phyloP scores from a whole-genome alignment of 2,329 filamentous ascomycete species.

The Zelopaecilomyces penicillatus region DNA sequence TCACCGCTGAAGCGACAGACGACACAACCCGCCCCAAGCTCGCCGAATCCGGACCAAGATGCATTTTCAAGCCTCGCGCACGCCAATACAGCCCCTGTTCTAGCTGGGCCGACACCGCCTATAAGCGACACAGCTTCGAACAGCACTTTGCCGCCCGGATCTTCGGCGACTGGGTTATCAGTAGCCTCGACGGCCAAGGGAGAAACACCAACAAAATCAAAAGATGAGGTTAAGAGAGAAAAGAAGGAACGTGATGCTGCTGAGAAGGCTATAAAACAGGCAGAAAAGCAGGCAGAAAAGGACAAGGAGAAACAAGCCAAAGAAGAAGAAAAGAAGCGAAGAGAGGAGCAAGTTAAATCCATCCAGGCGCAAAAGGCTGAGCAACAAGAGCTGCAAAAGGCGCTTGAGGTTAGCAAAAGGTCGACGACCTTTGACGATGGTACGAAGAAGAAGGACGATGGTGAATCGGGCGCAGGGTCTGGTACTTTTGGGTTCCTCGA shows the following conservation, averaged over 20 bases:
- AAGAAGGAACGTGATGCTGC: conserved; percentile 59
- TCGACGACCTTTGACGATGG: conserved; percentile 47
- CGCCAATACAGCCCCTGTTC: conserved; percentile 52
- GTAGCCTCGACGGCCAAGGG: conserved; percentile 11
- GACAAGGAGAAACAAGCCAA: conserved; percentile 36
- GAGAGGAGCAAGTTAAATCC: conserved; percentile 47
- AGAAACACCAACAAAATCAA: conserved; percentile 30
- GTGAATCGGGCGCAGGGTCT: conserved; percentile 16
- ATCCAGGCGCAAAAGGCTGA: conserved; percentile 46
- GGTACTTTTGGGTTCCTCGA: conserved; percentile 45
- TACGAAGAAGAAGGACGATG: conserved; percentile 31
- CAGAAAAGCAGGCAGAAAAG: conserved; percentile 37
- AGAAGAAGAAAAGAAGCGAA: conserved; percentile 26
- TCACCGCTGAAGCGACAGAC: conserved; percentile 40
- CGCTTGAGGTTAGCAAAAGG: conserved; percentile 58
- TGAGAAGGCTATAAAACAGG: conserved; percentile 37
- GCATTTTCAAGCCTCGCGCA: conserved; percentile 55
- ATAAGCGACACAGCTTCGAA: not conserved
- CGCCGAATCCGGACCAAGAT: conserved; percentile 39
- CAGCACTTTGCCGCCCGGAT: not conserved
- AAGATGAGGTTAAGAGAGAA: conserved; percentile 55
- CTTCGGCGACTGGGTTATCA: not conserved
- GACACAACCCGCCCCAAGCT: conserved; percentile 40
- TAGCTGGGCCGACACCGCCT: not conserved
- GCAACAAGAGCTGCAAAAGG: conserved; percentile 53